A percentile compares a stretch with the other conserved stretches of the same genome.
phyloP scores from a whole-genome alignment of 306 rosid genomes.

The Potentilla sterilis region DNA sequence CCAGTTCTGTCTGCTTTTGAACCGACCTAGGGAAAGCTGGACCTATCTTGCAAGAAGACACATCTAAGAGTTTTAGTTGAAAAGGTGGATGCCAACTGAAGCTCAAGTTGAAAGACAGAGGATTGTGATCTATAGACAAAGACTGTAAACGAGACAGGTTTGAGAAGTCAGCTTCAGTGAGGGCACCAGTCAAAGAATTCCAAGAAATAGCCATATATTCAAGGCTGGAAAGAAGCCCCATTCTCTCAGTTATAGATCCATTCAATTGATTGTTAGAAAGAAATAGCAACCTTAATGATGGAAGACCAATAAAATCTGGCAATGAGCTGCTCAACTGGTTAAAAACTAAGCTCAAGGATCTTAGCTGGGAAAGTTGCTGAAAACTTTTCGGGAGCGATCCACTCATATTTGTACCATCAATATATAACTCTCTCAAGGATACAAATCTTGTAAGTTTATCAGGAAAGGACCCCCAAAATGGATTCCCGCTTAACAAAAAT shows the following conservation, averaged over 20 bases:
- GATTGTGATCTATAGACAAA: too few species aligned
- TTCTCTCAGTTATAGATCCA: not conserved
- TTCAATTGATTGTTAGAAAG: not conserved
- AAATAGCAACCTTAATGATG: not conserved
- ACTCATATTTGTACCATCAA: slow-evolving; percentile 5
- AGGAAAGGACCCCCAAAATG: slow-evolving; percentile 9
- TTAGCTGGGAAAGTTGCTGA: slow-evolving; percentile 19
- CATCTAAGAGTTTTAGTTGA: not conserved
- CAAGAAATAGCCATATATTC: not conserved
- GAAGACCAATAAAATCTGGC: not conserved
- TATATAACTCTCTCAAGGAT: slow-evolving; percentile 10
- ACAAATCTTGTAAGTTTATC: slow-evolving; percentile 17
- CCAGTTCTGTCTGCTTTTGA: not conserved
- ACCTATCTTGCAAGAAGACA: not conserved
- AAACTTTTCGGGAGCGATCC: slow-evolving; percentile 21
- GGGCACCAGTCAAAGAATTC: not conserved
- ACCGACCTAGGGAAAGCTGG: not conserved
- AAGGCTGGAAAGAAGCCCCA: not conserved
- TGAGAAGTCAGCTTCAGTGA: not conserved
- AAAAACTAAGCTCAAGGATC: slow-evolving; percentile 20
- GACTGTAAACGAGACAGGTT: not conserved
- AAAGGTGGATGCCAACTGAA: not conserved
- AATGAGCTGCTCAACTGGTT: not conserved
- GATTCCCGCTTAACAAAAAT: not conserved
- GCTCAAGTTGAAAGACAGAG: not conserved